Evolutionary conservation across 768 basidiomycete genomes (phyloP).

Genomic region (Podaxis sp.): DNA sequence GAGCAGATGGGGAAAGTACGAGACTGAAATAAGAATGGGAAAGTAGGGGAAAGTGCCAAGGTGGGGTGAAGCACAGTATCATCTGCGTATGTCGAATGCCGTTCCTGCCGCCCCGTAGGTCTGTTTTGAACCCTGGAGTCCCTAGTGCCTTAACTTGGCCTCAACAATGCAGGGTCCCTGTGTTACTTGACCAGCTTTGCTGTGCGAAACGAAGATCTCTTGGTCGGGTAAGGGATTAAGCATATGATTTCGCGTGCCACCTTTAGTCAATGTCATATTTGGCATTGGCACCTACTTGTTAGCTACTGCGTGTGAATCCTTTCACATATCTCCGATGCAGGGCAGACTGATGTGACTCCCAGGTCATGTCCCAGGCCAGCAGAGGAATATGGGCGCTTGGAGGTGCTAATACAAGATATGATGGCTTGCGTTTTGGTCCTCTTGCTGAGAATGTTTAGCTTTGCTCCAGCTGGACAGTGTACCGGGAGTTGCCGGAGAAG

Average conservation of each 20-base stretch:
- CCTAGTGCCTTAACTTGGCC: background rate
- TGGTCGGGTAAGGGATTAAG: background rate
- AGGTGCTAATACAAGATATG: background rate
- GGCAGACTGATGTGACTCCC: background rate
- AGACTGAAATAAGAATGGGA: too few species aligned
- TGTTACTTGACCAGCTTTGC: background rate
- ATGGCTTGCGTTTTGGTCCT: background rate
- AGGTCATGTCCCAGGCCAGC: background rate
- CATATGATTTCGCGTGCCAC: background rate
- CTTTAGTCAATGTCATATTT: background rate
- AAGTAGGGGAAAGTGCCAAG: too few species aligned
- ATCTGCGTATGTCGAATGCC: background rate
- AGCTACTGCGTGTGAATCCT: background rate
- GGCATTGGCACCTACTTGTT: background rate
- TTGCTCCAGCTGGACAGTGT: background rate
- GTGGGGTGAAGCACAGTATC: background rate
- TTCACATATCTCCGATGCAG: background rate
- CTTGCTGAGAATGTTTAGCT: background rate
- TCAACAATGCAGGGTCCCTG: background rate
- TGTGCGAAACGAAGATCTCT: background rate
- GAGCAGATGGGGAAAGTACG: too few species aligned
- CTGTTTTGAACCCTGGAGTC: background rate
- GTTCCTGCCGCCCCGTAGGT: background rate
- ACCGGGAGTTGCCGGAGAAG: background rate
- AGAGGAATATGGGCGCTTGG: background rate